Conservation (phyloP, 1,284 basidiomycete species). For the Rhizopogon parksii region DNA sequence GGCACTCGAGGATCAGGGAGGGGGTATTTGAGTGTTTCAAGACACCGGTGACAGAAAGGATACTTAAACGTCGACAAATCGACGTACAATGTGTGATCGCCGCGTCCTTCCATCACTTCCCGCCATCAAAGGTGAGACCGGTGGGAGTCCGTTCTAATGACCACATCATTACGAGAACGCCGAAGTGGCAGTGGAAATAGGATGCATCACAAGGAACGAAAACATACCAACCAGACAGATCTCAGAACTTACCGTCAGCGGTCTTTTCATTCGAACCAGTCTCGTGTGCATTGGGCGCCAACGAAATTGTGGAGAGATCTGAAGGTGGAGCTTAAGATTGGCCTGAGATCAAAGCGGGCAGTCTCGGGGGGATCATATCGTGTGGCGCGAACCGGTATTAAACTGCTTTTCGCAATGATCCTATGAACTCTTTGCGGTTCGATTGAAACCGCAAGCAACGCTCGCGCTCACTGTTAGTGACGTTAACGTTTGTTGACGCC, state of each 20-base stretch:
- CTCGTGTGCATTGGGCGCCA: neutral
- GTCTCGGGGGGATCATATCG: neutral
- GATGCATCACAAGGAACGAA: conserved; percentile 12
- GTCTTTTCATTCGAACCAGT: conserved; percentile 8
- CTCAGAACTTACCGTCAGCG: conserved; percentile 5
- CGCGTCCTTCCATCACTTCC: conserved; percentile 34
- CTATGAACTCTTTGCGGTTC: neutral
- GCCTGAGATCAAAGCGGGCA: neutral
- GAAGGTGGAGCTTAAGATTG: neutral
- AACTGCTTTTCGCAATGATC: neutral
- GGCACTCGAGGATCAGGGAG: conserved; percentile 10
- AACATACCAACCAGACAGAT: conserved; percentile 9
- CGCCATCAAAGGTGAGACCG: conserved; percentile 15
- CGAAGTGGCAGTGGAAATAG: conserved; percentile 23
- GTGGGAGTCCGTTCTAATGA: conserved; percentile 27
- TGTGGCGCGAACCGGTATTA: no score
- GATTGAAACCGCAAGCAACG: neutral
- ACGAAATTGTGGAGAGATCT: neutral
- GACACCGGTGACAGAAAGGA: conserved; percentile 25
- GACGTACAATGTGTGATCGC: conserved; percentile 39
- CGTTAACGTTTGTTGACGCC: neutral
- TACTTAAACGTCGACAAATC: conserved; percentile 32
- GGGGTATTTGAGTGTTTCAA: conserved; percentile 22
- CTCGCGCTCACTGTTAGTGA: neutral
- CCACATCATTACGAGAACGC: conserved; percentile 29